phyloP scores from a whole-genome alignment of 257 asterid species.

The Solanum dulcamara region DNA sequence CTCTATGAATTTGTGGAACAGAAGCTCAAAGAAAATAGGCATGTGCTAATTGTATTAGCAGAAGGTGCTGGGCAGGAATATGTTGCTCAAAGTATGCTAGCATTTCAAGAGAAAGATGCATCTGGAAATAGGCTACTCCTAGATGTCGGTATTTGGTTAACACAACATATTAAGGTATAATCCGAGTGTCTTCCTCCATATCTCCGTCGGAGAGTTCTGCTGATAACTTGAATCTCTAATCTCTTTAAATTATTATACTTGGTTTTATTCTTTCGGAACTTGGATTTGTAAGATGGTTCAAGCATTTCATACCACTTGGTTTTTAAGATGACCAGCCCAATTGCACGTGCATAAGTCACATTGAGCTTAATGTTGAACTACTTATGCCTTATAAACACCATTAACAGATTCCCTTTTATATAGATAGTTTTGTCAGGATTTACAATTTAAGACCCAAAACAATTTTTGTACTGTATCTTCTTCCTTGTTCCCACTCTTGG shows the following conservation, averaged over 20 bases:
- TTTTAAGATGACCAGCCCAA: neutral
- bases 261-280: neutral
- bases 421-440: neutral
- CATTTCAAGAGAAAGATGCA: slow-evolving; percentile 67
- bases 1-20: slow-evolving; percentile 73
- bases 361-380: neutral
- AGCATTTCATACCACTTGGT: neutral
- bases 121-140: slow-evolving; percentile 79
- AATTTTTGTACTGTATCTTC: neutral
- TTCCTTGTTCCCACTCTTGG: neutral
- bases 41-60: slow-evolving; percentile 76
- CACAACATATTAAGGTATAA: slow-evolving; percentile 76
- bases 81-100: slow-evolving; percentile 50
- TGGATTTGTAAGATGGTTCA: neutral
- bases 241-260: neutral
- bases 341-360: neutral
- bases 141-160: slow-evolving; percentile 90
- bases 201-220: neutral
- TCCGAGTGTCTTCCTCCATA: neutral
- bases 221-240: neutral
- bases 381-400: neutral
- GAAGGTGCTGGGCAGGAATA: slow-evolving; percentile 98
- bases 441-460: neutral
- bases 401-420: neutral
- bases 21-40: slow-evolving; percentile 80